phyloP scores from a whole-genome alignment of 1,139 yeast genomes.

The Geotrichum candidum region DNA sequence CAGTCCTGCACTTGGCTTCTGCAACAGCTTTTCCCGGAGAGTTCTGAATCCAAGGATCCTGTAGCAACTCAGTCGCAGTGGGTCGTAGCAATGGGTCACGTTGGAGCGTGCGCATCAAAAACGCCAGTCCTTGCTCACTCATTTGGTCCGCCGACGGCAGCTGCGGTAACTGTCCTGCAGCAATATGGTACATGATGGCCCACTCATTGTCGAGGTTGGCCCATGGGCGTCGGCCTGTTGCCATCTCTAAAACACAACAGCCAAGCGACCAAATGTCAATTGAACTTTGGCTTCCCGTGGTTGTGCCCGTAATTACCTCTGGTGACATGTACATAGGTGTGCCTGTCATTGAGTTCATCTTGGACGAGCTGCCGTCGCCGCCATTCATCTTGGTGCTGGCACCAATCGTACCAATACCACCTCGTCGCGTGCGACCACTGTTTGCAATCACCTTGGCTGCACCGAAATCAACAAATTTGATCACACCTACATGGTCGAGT shows the following conservation, averaged over 20 bases:
- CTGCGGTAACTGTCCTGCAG: conserved; percentile 89
- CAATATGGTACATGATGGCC: conserved; percentile 98
- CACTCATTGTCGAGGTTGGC: conserved; percentile 91
- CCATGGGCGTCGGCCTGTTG: conserved; percentile 50
- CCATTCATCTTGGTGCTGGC: conserved; percentile 10
- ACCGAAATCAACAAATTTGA: conserved; percentile 94
- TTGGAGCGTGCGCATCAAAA: conserved; percentile 69
- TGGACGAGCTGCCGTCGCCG: conserved; percentile 10
- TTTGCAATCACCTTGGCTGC: conserved; percentile 93
- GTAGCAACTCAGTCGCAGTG: conserved; percentile 74
- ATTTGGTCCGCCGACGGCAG: conserved; percentile 73
- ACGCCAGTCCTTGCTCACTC: conserved; percentile 63
- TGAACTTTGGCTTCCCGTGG: conserved; percentile 55
- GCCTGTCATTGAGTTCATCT: conserved; percentile 63
- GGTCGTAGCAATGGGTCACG: conserved; percentile 78
- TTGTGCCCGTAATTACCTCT: conserved; percentile 79
- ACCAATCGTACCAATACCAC: background rate
- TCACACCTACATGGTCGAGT: conserved; percentile 85
- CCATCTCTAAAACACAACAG: conserved; percentile 93
- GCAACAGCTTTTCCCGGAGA: background rate
- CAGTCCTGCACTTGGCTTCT: background rate
- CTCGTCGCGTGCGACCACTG: conserved; percentile 44
- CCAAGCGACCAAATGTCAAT: conserved; percentile 69
- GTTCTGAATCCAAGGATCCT: conserved; percentile 69
- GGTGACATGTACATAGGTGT: conserved; percentile 99